These are phyloP conservation scores for Mortierella sp. DNA, from an alignment of 371 early-diverging fungal genomes.

Conservation along the genomic window DNA sequence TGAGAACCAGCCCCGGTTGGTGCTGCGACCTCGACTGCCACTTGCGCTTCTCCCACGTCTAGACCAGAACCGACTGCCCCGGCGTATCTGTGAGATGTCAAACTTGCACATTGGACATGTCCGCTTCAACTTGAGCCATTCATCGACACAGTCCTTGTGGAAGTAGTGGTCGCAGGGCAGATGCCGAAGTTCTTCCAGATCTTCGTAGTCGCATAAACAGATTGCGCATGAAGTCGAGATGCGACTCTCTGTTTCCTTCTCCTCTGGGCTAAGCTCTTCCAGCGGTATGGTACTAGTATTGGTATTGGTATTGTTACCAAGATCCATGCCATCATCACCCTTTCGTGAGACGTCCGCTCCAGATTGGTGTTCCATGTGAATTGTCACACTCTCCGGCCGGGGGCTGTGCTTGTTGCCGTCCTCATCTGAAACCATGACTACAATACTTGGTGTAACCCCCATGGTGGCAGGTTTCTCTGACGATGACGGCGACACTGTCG, in stretches of 20 bases:
- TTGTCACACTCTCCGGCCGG: not conserved
- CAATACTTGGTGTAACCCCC: constrained; percentile 16
- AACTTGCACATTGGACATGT: constrained; percentile 57
- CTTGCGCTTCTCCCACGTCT: constrained; percentile 10
- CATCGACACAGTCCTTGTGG: constrained; percentile 88
- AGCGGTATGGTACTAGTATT: not conserved
- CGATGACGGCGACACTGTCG: not conserved
- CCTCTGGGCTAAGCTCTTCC: constrained; percentile 9
- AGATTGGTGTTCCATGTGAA: constrained; percentile 8
- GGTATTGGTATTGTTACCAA: not conserved
- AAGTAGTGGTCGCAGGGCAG: constrained; percentile 83
- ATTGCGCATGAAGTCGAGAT: constrained; percentile 61
- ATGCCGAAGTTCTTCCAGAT: constrained; percentile 67
- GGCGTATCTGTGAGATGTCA: constrained; percentile 28
- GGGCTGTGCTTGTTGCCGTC: not conserved
- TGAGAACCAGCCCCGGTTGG: constrained; percentile 1
- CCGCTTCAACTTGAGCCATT: constrained; percentile 69
- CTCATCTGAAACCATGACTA: constrained; percentile 20
- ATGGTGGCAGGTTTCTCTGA: not conserved
- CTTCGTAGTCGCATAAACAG: constrained; percentile 73
- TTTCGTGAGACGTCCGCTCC: no score
- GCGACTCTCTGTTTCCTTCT: not conserved
- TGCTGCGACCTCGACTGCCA: constrained; percentile 2
- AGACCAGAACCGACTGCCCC: constrained; percentile 19
- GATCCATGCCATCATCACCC: not conserved